Conservation (phyloP, 331 rosid species). For the Acacia pycnantha region DNA sequence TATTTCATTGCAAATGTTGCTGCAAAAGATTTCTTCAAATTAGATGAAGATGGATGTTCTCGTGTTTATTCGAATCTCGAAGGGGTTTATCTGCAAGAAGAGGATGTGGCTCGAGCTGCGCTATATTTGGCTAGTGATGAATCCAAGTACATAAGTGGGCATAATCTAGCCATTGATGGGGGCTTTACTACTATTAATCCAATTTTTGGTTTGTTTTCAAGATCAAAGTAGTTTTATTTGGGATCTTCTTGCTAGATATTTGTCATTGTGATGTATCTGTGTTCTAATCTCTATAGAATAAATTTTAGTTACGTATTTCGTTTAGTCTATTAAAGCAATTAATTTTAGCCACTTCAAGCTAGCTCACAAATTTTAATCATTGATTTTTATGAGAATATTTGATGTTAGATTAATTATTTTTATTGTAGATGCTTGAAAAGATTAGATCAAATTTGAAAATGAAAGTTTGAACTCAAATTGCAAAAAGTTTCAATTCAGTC, state of each 20-base stretch:
- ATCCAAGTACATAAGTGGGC: conserved; percentile 38
- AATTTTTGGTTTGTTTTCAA: conserved; percentile 32
- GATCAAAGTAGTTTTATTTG: background rate
- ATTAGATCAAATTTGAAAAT: too few relatives aligned
- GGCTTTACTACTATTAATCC: conserved; percentile 37
- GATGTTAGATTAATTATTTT: too few relatives aligned
- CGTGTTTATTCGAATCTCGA: conserved; percentile 25
- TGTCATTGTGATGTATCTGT: background rate
- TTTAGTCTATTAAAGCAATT: background rate
- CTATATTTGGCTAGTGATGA: conserved; percentile 46
- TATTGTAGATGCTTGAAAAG: too few relatives aligned
- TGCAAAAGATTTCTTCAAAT: background rate
- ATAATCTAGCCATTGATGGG: conserved; percentile 41
- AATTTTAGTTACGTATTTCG: background rate
- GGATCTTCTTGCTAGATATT: background rate
- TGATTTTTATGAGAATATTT: too few relatives aligned
- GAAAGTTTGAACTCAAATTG: too few relatives aligned
- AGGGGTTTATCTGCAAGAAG: conserved; percentile 28
- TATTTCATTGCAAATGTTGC: background rate
- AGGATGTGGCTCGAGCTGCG: conserved; percentile 42
- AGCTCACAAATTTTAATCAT: too few relatives aligned
- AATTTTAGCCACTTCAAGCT: background rate
- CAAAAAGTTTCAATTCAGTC: too few relatives aligned
- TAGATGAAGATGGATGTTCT: background rate
- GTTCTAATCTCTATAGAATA: background rate